Percentiles rank a stretch among this genome's conserved stretches.
Conservation (phyloP, 148 eudicot genomes). For the Rhododendron ovatum region DNA sequence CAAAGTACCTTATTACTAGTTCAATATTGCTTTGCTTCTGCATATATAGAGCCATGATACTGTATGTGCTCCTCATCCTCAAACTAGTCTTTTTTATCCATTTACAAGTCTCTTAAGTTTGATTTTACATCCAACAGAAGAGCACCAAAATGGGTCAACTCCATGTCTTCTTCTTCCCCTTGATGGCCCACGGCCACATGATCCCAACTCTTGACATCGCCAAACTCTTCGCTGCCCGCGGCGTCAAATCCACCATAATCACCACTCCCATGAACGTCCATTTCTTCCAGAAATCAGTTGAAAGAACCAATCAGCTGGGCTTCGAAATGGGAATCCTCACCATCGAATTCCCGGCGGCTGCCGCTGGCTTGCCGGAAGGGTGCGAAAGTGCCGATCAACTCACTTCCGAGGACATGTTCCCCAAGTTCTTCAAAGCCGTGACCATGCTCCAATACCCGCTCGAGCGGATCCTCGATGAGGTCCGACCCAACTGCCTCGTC, state of each 20-base stretch:
- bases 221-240: constrained; percentile 29
- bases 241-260: constrained; percentile 33
- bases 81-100: no score
- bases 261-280: constrained; percentile 39
- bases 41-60: no score
- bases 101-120: neutral
- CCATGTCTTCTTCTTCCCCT: constrained; percentile 46
- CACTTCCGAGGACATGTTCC: constrained; percentile 17
- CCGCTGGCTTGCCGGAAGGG: constrained; percentile 41
- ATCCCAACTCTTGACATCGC: constrained; percentile 53
- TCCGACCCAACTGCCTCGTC: constrained; percentile 33
- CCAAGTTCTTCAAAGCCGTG: neutral
- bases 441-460: constrained; percentile 9
- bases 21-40: no score
- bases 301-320: constrained; percentile 1
- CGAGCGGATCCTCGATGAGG: neutral
- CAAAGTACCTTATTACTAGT: no score
- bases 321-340: constrained; percentile 9
- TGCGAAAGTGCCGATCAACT: constrained; percentile 32
- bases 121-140: no score
- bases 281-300: constrained; percentile 19
- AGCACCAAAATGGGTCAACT: constrained; percentile 14
- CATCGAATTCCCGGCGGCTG: constrained; percentile 27
- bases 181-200: constrained; percentile 56
- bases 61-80: no score